Evolutionary conservation across 116 monocot genomes (phyloP), one percentile per base, ranked within the genome.

Genomic region (Zostera marina): DNA sequence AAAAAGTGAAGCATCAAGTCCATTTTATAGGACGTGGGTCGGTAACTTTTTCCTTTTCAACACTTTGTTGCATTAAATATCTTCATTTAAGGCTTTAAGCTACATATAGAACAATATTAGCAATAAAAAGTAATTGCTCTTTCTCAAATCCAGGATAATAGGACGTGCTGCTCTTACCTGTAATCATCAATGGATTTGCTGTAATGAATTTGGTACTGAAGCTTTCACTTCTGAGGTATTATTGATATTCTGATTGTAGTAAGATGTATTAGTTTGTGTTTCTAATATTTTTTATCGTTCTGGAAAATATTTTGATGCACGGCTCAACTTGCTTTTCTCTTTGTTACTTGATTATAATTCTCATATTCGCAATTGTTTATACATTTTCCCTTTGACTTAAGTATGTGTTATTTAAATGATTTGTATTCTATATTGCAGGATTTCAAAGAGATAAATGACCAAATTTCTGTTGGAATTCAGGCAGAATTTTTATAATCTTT

Each of bases 391-490:
- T 57, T 57, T 3, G 15, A 8, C 7, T 7, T 8, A 40, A 26
- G 3, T 11, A 40, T 9, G 7, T 19, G 9, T 5, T 57, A 19
- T 16, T 57, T 7, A 57, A 6, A n/a, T 26, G n/a, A 8, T 57
- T 12, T 5, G 21, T 53, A 20, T 52, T 51, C 45, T 21, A 1
- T 38, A 39, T 69, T 64, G 19, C 48, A 80, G 80, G 73, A 23
- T 45, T 63, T 74, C 57, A 69, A 47, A 44, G 81, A 81, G 62
- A 53, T 81, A 59, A 79, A 69, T 16, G 44, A 45, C 46, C 81
- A 87, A 65, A 74, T 81, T 63, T 42, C 60, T 49, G 70, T 70
- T 26, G 79, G 77, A 53, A 79, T 87, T 67, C 76, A 79, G 82
- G 87, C 79, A 0, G 61, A 47, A 22, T 12, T 52, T 61, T 42